Evolutionary conservation across 2,329 filamentous ascomycete species (phyloP).

Genomic region (Cladosporium halotolerans): DNA sequence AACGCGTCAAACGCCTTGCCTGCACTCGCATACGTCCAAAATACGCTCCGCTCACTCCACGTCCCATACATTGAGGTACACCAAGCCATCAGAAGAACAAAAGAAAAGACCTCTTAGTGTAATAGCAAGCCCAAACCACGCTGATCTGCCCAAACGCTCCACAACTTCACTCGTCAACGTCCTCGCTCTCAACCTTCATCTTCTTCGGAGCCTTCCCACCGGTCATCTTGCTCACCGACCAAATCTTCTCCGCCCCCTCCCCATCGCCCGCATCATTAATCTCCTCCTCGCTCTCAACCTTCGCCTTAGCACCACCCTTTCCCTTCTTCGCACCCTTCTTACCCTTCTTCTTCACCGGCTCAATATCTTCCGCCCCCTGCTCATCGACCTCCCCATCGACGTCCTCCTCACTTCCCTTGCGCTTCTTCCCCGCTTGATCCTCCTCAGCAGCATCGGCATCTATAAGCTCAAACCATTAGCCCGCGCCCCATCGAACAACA

Average conservation of each 20-base stretch:
- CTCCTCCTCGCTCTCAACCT: neutral
- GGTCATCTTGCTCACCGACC: neutral
- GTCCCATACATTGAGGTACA: too few species aligned
- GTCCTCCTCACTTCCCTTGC: neutral
- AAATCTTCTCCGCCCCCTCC: neutral
- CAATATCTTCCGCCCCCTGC: neutral
- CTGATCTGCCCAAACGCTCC: neutral
- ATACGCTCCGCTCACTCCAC: too few species aligned
- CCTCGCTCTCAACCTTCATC: neutral
- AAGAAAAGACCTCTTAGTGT: neutral
- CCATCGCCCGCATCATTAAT: neutral
- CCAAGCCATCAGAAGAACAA: too few species aligned
- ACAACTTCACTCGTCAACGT: neutral
- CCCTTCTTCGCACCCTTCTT: neutral
- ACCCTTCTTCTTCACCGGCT: neutral
- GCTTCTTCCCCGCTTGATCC: neutral
- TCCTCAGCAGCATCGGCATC: neutral
- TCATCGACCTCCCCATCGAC: neutral
- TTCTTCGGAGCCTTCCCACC: neutral
- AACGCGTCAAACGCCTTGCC: too few species aligned
- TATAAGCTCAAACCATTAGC: neutral
- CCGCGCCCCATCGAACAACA: neutral
- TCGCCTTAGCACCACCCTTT: neutral
- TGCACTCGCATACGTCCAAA: too few species aligned
- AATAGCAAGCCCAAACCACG: too few species aligned